phyloP scores from a whole-genome alignment of 805 yeast genomes.

The Debaryomyces maramus region DNA sequence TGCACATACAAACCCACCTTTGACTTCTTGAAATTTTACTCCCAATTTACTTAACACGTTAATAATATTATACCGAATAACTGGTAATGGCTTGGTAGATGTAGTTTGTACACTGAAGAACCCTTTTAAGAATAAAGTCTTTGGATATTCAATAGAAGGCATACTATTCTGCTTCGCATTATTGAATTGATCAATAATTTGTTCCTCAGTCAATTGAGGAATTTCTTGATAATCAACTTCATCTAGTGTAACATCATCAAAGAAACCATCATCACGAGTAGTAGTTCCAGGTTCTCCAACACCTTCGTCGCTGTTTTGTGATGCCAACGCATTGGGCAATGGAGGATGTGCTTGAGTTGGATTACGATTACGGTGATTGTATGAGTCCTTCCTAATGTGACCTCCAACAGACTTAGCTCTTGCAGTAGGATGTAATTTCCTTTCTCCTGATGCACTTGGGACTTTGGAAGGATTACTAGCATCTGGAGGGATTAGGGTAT shows the following conservation, averaged over 20 bases:
- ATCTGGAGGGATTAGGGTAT: constrained; percentile 16
- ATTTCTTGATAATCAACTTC: constrained; percentile 30
- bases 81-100: constrained; percentile 86
- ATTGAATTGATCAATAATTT: constrained; percentile 43
- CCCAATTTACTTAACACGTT: constrained; percentile 72
- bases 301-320: constrained; percentile 47
- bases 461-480: constrained; percentile 2
- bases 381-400: constrained; percentile 66
- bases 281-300: constrained; percentile 21
- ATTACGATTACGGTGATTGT: constrained; percentile 12
- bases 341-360: constrained; percentile 38
- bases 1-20: constrained; percentile 89
- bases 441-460: constrained; percentile 13
- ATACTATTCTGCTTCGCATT: constrained; percentile 71
- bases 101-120: constrained; percentile 94
- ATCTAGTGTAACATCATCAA: constrained; percentile 56
- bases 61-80: constrained; percentile 81
- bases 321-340: constrained; percentile 41
- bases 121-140: constrained; percentile 86
- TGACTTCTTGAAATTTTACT: constrained; percentile 82
- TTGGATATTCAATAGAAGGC: constrained; percentile 94
- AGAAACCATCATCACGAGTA: constrained; percentile 50
- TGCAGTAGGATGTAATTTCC: constrained; percentile 72
- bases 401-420: constrained; percentile 85
- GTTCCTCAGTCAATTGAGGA: constrained; percentile 40